Evolutionary conservation across 2,329 filamentous ascomycete genomes (phyloP).

Genomic region (Phoma herbarum): DNA sequence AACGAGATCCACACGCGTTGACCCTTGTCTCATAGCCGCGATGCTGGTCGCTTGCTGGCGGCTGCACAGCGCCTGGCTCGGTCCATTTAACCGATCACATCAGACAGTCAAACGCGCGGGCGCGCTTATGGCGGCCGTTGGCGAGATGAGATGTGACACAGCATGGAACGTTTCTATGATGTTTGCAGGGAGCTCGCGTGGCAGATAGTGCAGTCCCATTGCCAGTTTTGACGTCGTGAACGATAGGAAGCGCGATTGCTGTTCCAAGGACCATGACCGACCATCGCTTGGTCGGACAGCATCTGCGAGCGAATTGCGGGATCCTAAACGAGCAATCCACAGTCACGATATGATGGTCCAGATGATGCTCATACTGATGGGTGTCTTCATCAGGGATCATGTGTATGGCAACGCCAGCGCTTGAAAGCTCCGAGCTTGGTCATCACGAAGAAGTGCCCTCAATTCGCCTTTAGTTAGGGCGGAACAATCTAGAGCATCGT

Average conservation of each 20-base stretch:
- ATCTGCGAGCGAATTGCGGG: conserved; percentile 3
- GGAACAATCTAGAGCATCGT: neutral
- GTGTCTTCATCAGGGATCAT: neutral
- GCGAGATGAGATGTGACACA: conserved; percentile 11
- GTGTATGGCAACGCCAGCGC: neutral
- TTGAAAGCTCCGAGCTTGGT: neutral
- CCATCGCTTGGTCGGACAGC: conserved; percentile 5
- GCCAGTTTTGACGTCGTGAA: conserved; percentile 2
- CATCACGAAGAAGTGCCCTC: neutral
- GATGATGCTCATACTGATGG: neutral
- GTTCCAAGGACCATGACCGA: neutral
- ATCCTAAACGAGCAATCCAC: neutral
- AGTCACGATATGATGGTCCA: neutral
- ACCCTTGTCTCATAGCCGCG: conserved; percentile 13
- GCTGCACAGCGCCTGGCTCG: conserved; percentile 20
- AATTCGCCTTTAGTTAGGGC: neutral
- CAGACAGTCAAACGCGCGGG: conserved; percentile 8
- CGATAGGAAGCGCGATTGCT: conserved; percentile 1
- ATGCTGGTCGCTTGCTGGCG: conserved; percentile 15
- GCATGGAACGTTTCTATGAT: conserved; percentile 1
- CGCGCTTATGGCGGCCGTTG: conserved; percentile 9
- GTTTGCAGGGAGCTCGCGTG: conserved; percentile 6
- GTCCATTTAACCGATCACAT: conserved; percentile 17
- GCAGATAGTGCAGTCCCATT: neutral
- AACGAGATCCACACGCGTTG: conserved; percentile 8